Evolutionary conservation across 805 yeast species (phyloP).

Genomic region (Sugiyamaella smithiae): DNA sequence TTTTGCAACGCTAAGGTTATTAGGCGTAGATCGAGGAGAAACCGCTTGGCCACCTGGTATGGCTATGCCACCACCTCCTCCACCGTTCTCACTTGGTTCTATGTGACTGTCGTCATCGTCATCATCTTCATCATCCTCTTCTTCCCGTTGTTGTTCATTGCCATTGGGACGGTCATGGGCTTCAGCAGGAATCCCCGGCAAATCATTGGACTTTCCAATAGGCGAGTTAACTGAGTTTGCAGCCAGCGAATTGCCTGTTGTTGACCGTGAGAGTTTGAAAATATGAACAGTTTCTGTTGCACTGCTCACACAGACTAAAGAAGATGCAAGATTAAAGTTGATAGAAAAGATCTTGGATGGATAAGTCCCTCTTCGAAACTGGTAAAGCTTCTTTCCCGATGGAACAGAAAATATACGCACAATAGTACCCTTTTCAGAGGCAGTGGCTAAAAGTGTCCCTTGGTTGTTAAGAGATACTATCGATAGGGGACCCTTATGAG

Average conservation of each 20-base stretch:
- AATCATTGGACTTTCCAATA: neutral
- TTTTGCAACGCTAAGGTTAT: neutral
- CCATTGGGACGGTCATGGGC: neutral
- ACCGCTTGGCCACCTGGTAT: neutral
- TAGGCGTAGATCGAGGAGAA: neutral
- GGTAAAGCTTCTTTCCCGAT: slow-evolving; percentile 53
- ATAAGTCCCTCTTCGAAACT: slow-evolving; percentile 83
- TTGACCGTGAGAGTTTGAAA: slow-evolving; percentile 60
- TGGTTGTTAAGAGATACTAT: slow-evolving; percentile 65
- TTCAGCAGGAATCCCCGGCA: neutral
- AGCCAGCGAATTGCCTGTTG: neutral
- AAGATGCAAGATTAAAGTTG: slow-evolving; percentile 67
- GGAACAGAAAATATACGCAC: slow-evolving; percentile 73
- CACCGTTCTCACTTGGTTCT: neutral
- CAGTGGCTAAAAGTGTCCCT: slow-evolving; percentile 81
- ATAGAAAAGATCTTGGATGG: slow-evolving; percentile 77
- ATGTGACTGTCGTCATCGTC: neutral
- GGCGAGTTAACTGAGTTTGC: neutral
- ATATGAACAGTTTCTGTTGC: slow-evolving; percentile 92
- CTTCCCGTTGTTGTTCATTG: slow-evolving; percentile 5
- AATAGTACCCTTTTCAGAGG: slow-evolving; percentile 87
- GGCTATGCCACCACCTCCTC: neutral
- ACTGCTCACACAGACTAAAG: slow-evolving; percentile 75
- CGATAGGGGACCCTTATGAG: slow-evolving; percentile 78
- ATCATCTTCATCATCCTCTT: slow-evolving; percentile 11